A percentile compares a stretch with the other conserved stretches of the same genome.
phyloP scores from a whole-genome alignment of 2,329 filamentous ascomycete genomes.

The Ophiostoma himal-ulmi region DNA sequence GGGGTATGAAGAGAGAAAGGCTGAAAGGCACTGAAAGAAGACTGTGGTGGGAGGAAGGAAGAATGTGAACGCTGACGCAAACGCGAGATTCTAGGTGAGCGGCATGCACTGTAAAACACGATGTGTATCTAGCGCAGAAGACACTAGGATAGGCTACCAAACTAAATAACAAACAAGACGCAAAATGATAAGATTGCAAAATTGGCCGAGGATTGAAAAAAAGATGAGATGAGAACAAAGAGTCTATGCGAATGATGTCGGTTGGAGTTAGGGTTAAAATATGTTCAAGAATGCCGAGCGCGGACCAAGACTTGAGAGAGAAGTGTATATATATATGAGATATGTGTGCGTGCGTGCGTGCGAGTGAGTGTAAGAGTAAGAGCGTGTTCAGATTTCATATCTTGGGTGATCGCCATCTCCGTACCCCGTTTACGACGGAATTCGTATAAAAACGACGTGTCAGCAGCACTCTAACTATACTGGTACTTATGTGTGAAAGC shows the following conservation, averaged over 20 bases:
- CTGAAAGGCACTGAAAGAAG: neutral
- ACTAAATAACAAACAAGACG: neutral
- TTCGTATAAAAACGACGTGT: conserved; percentile 8
- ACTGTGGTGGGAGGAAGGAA: neutral
- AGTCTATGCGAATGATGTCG: neutral
- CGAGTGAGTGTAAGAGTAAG: conserved; percentile 6
- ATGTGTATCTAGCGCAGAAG: neutral
- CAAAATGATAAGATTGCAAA: neutral
- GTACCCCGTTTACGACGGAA: conserved; percentile 11
- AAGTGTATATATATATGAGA: conserved; percentile 3
- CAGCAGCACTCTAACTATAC: neutral
- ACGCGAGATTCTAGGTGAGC: neutral
- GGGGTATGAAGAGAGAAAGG: neutral
- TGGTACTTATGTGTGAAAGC: neutral
- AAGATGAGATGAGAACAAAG: neutral
- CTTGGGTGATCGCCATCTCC: neutral
- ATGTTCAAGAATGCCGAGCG: neutral
- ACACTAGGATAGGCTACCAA: neutral
- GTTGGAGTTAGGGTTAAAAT: neutral
- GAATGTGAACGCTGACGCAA: neutral
- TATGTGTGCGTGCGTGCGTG: neutral
- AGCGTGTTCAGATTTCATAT: neutral
- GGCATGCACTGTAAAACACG: neutral
- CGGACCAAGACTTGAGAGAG: neutral
- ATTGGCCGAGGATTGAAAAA: neutral